Evolutionary conservation across 2,329 filamentous ascomycete species (phyloP), one percentile per base, ranked within the genome.

Genomic region (Curvularia sp.): DNA sequence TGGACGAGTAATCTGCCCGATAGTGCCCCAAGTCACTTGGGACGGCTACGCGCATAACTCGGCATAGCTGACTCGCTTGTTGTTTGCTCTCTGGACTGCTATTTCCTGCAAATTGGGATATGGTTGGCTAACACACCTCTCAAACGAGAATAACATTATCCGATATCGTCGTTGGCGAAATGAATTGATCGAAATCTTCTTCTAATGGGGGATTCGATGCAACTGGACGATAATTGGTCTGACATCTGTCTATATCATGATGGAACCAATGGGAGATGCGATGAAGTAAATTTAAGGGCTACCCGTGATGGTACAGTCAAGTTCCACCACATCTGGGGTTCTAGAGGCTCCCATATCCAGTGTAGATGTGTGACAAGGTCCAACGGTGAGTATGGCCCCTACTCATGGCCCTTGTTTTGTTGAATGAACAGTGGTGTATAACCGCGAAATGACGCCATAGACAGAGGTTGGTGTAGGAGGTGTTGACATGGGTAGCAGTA

Each of bases 41-140:
- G n/a, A n/a, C n/a, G n/a, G n/a, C n/a, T n/a, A n/a, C n/a, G n/a
- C n/a, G n/a, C n/a, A n/a, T n/a, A n/a, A n/a, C n/a, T n/a, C n/a
- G n/a, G n/a, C n/a, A n/a, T n/a, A n/a, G n/a, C n/a, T n/a, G n/a
- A n/a, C n/a, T n/a, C n/a, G n/a, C n/a, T n/a, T n/a, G n/a, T n/a
- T n/a, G n/a, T n/a, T n/a, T n/a, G n/a, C n/a, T 13, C 2, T 49
- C 21, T 49, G 32, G 3, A 7, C 21, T 13, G 15, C 21, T 49
- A 10, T 49, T 49, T 49, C 32, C 47, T 49, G 21, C 15, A 49
- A 49, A 49, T 21, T 21, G 32, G 32, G 39, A 49, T 38, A 21
- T 25, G 13, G n/a, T 49, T 38, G 18, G 13, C 47, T 49, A 18
- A 8, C 19, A 39, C 32, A 27, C 9, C 32, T 38, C 21, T 32